Percentiles rank a stretch among this genome's conserved stretches.
Evolutionary conservation across 169 alveolate species (phyloP).

Genomic region (Perkinsus olseni): DNA sequence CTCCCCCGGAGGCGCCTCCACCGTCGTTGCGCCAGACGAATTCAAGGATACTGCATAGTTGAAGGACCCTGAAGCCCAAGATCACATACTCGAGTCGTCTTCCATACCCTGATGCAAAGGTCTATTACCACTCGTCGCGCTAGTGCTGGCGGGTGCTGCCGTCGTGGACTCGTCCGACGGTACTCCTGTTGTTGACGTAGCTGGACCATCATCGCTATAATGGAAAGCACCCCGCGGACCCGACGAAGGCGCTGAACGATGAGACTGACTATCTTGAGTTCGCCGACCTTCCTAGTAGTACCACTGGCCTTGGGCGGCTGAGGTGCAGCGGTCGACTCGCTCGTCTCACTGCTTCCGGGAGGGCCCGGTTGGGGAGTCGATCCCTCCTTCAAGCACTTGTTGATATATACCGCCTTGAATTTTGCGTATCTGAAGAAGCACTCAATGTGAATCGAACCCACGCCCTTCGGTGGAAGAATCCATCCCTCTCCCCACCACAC

Average conservation of each 20-base stretch:
- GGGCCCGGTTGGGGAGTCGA: background rate
- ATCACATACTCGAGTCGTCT: background rate
- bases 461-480: background rate
- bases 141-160: background rate
- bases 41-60: background rate
- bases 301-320: too few relatives aligned
- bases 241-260: background rate
- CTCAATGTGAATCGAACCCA: background rate
- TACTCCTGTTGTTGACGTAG: background rate
- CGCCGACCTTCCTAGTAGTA: too few relatives aligned
- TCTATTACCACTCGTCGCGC: background rate
- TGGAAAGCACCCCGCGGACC: background rate
- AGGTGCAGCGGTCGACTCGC: too few relatives aligned
- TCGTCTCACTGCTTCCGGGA: background rate
- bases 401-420: background rate
- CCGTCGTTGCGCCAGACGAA: background rate
- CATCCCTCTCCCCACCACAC: background rate
- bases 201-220: background rate
- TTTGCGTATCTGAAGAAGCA: background rate
- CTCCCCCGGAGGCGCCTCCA: background rate
- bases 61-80: background rate
- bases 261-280: too few relatives aligned
- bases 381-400: background rate
- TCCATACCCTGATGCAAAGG: background rate
- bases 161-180: background rate